Conservation (phyloP, 2,329 filamentous ascomycete species). For the Dryadomyces quercus-mongolicae region DNA sequence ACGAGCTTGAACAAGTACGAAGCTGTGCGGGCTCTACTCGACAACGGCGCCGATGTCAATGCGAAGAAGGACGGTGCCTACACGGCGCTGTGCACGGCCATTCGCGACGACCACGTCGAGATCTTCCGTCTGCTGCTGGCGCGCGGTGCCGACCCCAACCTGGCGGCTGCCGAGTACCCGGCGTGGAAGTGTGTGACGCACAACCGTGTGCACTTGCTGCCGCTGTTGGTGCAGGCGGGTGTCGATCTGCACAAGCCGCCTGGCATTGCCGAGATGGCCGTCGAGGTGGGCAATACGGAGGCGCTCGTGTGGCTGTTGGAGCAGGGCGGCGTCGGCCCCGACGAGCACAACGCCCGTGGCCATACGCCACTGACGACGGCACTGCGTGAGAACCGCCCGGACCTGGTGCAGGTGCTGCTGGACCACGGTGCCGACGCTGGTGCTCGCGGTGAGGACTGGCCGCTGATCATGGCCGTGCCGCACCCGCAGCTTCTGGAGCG, state of each 20-base stretch:
- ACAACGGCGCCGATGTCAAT: conserved; percentile 16
- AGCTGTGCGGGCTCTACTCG: conserved; percentile 33
- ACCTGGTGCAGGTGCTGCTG: conserved; percentile 30
- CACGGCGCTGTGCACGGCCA: conserved; percentile 17
- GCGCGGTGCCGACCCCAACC: conserved; percentile 25
- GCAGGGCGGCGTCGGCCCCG: conserved; percentile 20
- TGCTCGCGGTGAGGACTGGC: conserved; percentile 35
- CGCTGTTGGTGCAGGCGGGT: conserved; percentile 22
- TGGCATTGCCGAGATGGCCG: conserved; percentile 21
- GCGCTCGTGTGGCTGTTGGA: conserved; percentile 25
- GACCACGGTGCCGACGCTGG: conserved; percentile 21
- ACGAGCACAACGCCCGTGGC: conserved; percentile 19
- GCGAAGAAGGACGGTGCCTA: conserved; percentile 16
- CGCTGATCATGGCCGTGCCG: conserved; percentile 54
- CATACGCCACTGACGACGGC: conserved; percentile 19
- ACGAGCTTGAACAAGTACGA: conserved; percentile 52
- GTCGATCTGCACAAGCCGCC: conserved; percentile 18
- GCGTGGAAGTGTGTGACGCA: conserved; percentile 16
- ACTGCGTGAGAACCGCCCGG: conserved; percentile 29
- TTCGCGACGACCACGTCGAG: conserved; percentile 13
- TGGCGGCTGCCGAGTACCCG: conserved; percentile 21
- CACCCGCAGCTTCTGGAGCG: conserved; percentile 48
- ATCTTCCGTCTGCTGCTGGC: conserved; percentile 20
- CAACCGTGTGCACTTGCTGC: conserved; percentile 19
- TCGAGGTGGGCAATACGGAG: conserved; percentile 20